A percentile compares a stretch with the other conserved stretches of the same genome.
Evolutionary conservation across 768 basidiomycete genomes (phyloP).

Genomic region (Tylopilus subfusipes): DNA sequence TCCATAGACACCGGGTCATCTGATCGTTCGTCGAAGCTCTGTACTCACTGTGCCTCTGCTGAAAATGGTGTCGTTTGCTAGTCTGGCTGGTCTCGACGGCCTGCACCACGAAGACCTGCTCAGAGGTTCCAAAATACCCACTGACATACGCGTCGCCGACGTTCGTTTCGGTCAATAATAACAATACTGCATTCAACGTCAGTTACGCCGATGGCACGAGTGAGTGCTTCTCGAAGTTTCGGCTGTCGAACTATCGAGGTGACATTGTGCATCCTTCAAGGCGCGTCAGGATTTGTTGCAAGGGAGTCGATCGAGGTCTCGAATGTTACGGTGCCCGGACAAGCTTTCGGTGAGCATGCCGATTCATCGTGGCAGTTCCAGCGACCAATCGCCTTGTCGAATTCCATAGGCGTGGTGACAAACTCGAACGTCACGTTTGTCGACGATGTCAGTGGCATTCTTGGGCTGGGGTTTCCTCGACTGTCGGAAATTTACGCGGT

Average conservation of each 20-base stretch:
- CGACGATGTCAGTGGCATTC: slow-evolving; percentile 64
- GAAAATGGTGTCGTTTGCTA: slow-evolving; percentile 32
- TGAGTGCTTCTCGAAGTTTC: slow-evolving; percentile 35
- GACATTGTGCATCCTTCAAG: slow-evolving; percentile 35
- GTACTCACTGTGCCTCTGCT: not conserved
- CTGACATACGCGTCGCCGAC: slow-evolving; percentile 62
- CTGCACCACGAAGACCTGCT: slow-evolving; percentile 56
- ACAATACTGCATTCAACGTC: slow-evolving; percentile 55
- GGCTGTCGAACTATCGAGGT: not conserved
- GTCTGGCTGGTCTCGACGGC: slow-evolving; percentile 67
- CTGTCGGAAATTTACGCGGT: slow-evolving; percentile 55
- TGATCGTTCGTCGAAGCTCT: slow-evolving; percentile 19
- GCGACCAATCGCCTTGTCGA: not conserved
- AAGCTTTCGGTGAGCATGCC: slow-evolving; percentile 59
- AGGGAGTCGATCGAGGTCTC: slow-evolving; percentile 57
- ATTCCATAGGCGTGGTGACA: slow-evolving; percentile 51
- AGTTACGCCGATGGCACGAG: slow-evolving; percentile 69
- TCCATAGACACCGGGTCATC: slow-evolving; percentile 71
- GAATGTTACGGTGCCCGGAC: slow-evolving; percentile 57
- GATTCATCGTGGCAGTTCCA: not conserved
- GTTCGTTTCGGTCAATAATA: slow-evolving; percentile 57
- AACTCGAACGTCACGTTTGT: slow-evolving; percentile 58
- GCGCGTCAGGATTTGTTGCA: slow-evolving; percentile 66
- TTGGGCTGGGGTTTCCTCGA: slow-evolving; percentile 75
- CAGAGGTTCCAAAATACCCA: slow-evolving; percentile 64